Base-by-base conservation (phyloP, 805 yeast species). In the Starmerella tilneyi region DNA sequence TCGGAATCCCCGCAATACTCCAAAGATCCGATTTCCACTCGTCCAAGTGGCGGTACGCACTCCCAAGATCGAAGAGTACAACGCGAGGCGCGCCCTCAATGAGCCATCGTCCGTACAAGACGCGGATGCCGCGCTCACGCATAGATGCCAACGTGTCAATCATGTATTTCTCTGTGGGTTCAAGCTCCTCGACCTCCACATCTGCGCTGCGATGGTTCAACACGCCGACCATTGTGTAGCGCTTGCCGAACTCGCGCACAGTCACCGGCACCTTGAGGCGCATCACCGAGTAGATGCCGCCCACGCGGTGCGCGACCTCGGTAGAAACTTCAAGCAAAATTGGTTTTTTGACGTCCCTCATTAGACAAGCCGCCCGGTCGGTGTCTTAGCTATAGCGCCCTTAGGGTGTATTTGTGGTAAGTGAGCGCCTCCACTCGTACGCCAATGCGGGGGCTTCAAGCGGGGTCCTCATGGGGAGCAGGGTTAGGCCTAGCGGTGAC, bases 51-150 rank as follows among this genome's bases (percentile, higher is more conserved):
- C 65, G 64, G 44, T 66, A 57, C 3, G 89, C 94, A 12, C 94
- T 80, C 41, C 79, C 76, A 48, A 85, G 71, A 61, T 89, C 97
- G 57, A 92, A 92, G 39, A 89, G 68, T 37, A 89, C 68, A 20
- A 92, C 97, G 43, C 94, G 68, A 19, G 98, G 98, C 0, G 97
- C 95, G 16, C 97, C 96, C 62, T 92, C 98, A 56, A 89, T 86
- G 56, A 89, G 74, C 98, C 98, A 89, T 48, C 96, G 74, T 38
- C 96, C 97, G 59, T 89, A 88, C 43, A 86, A 67, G 70, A 81
- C 84, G 47, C 73, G 67, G 52, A 89, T 75, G 24, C 97, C 97
- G 40, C 96, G 71, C 13, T 74, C 72, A 38, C 74, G 65, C 97
- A 89, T 89, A 11, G 84, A 71, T 47, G 80, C 79, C 56, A 89